Evolutionary conservation across 768 basidiomycete species (phyloP).

Genomic region (Tulasnella sp.): DNA sequence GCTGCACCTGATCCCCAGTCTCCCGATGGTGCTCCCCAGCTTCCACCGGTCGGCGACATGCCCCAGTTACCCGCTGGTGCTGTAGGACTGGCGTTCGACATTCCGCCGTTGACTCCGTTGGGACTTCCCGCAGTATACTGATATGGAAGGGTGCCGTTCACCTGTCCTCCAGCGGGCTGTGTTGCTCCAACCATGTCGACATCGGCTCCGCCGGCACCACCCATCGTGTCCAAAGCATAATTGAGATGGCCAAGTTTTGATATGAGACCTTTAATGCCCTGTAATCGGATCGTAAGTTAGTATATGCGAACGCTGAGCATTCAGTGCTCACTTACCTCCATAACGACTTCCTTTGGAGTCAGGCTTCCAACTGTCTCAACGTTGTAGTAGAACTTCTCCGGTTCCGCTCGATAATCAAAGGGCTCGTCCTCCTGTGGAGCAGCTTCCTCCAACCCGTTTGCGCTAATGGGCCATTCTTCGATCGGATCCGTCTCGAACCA

Average conservation of each 20-base stretch:
- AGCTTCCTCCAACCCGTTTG: constrained; percentile 79
- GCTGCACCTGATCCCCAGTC: not conserved
- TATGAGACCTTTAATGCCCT: constrained; percentile 72
- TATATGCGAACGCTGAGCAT: not conserved
- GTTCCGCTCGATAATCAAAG: constrained; percentile 83
- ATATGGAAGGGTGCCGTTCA: not conserved
- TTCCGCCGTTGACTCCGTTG: not conserved
- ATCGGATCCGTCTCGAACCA: constrained; percentile 82
- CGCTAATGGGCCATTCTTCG: constrained; percentile 83
- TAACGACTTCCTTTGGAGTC: constrained; percentile 77
- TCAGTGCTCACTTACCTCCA: constrained; percentile 43
- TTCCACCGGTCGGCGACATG: not conserved
- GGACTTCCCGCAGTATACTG: not conserved
- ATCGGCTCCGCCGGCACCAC: not conserved
- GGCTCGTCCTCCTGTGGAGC: constrained; percentile 63
- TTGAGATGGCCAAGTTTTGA: constrained; percentile 71
- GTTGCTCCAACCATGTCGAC: not conserved
- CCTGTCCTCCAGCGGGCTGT: not conserved
- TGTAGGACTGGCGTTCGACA: not conserved
- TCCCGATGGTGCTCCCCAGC: not conserved
- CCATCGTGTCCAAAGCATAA: constrained; percentile 24
- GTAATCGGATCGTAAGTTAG: constrained; percentile 7
- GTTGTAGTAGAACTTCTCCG: constrained; percentile 85
- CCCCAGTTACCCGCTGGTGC: constrained; percentile 1
- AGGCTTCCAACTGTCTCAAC: constrained; percentile 92